Conservation (phyloP, 805 yeast genomes). For the Pichia californica region DNA sequence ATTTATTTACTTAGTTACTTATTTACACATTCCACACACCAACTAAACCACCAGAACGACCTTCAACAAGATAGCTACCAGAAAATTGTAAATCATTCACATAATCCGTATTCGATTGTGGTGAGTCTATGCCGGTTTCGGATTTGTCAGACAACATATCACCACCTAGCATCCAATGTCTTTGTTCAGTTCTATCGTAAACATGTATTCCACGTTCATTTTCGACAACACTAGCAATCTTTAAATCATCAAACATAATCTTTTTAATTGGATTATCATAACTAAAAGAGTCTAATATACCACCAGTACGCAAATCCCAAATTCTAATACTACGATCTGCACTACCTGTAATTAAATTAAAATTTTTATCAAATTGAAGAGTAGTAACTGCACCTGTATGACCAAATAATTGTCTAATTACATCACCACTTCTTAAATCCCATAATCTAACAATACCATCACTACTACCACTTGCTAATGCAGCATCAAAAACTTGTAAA, state of each 20-base stretch:
- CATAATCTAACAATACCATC: constrained; percentile 72
- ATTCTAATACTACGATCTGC: constrained; percentile 56
- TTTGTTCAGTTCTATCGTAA: constrained; percentile 48
- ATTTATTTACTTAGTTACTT: too few relatives aligned
- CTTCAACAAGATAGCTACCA: constrained; percentile 63
- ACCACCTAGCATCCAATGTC: constrained; percentile 49
- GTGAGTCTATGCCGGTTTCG: constrained; percentile 15
- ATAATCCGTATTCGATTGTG: neutral
- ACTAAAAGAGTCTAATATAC: constrained; percentile 53
- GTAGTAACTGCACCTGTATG: constrained; percentile 66
- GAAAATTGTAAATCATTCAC: constrained; percentile 33
- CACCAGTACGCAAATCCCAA: constrained; percentile 71
- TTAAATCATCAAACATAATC: constrained; percentile 52
- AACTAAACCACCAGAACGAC: constrained; percentile 52
- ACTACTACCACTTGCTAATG: constrained; percentile 70
- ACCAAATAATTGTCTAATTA: constrained; percentile 53
- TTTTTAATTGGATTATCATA: constrained; percentile 50
- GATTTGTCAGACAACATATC: constrained; percentile 22
- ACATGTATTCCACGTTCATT: constrained; percentile 45
- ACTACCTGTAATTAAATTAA: constrained; percentile 56
- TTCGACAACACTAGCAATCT: constrained; percentile 44
- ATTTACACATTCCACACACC: constrained; percentile 54
- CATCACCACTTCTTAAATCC: constrained; percentile 69
- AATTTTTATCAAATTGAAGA: constrained; percentile 58
- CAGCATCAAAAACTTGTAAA: constrained; percentile 66